Evolutionary conservation across 2,329 filamentous ascomycete genomes (phyloP), one percentile per base, ranked within the genome.

Genomic region (Purpureocillium lavendulum): DNA sequence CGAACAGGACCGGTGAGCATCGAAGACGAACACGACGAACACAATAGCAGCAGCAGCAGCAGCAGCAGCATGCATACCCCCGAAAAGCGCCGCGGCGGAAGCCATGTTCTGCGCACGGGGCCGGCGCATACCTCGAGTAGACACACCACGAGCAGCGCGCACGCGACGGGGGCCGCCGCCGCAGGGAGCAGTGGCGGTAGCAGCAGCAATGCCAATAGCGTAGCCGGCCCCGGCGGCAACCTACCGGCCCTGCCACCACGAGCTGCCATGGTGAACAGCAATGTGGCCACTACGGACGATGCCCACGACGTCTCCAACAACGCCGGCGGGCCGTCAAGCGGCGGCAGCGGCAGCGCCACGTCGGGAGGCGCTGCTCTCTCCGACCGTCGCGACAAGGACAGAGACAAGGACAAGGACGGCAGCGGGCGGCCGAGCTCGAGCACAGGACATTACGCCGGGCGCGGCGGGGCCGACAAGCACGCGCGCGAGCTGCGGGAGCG

Each of bases 61-160:
- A n/a, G n/a, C n/a, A n/a, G n/a, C 35, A 28, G 18, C 29, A 69
- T 69, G 65, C 64, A 59, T 45, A 48, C 56, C 33, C 55, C 66
- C 35, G 66, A 72, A 43, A 71, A 68, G 56, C 66, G 67, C 50
- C 66, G 67, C 45, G 58, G 54, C 40, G 53, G 53, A 40, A 44
- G 46, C 45, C 52, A 51, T 43, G 42, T 45, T 41, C 46, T 48
- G 40, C 51, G 49, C 29, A 39, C 51, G 6, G 43, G 43, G 4
- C 35, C 47, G 24, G 39, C 47, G 8, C 49, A 44, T 40, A 8
- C 21, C 10, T 26, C 21, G 5, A 10, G 5, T 5, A 26, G 21
- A 26, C 42, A 42, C 39, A 44, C 44, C 38, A 48, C 43, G 35
- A 48, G 44, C n/a, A n/a, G n/a, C n/a, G n/a, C n/a, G n/a, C n/a